Percentiles rank a stretch among this genome's conserved stretches.
Evolutionary conservation across 768 basidiomycete species (phyloP).

Genomic region (Rhodotorula graminis): DNA sequence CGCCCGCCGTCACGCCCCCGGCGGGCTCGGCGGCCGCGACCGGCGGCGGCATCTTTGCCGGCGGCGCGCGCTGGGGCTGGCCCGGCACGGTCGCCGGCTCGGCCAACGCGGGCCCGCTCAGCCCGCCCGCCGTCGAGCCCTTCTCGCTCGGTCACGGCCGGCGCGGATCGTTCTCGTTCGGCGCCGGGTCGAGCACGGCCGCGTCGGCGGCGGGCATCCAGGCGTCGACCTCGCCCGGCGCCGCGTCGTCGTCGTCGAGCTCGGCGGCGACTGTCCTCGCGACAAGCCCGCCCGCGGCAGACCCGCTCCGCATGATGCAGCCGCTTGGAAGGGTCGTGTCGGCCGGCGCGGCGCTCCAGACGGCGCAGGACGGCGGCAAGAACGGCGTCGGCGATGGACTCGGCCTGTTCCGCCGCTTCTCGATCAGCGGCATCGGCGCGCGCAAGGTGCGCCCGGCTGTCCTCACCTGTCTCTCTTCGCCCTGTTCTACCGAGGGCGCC

Average conservation of each 20-base stretch:
- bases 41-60: conserved; percentile 13
- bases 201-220: background rate
- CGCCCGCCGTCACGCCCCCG: background rate
- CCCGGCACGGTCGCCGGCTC: background rate
- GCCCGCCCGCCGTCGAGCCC: background rate
- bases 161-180: background rate
- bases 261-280: background rate
- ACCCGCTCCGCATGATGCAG: conserved; percentile 25
- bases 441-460: conserved; percentile 14
- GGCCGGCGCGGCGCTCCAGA: conserved; percentile 29
- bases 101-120: background rate
- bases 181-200: no score
- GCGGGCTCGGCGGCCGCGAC: background rate
- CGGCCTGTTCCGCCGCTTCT: conserved; percentile 25
- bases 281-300: background rate
- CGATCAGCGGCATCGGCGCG: conserved; percentile 20
- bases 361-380: background rate
- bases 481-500: no score
- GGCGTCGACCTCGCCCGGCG: background rate
- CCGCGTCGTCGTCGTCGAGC: background rate
- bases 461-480: background rate
- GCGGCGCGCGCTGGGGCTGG: conserved; percentile 36
- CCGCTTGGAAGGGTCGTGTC: conserved; percentile 31
- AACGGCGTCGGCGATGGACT: conserved; percentile 8
- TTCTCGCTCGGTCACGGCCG: background rate